Evolutionary conservation across 768 basidiomycete species (phyloP), one percentile per base, ranked within the genome.

Genomic region (Collybia mongolica): DNA sequence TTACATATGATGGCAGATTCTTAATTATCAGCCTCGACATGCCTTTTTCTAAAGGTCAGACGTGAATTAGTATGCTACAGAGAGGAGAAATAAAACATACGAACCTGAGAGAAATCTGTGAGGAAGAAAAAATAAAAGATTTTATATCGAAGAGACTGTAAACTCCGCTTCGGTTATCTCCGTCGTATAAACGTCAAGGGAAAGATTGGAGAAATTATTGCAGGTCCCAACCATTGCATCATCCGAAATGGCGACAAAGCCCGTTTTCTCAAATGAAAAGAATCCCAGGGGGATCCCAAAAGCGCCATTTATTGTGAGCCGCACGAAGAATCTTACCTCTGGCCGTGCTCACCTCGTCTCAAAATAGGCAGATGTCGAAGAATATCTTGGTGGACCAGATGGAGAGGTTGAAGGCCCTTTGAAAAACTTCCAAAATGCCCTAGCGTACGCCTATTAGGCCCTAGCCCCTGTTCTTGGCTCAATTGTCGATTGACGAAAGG

Each of bases 221-320:
- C 24, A 40, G 7, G 17, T 20, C 23, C 22, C 12, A 48, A 14
- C 38, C 39, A 18, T 5, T 19, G n/a, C 14, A 43, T 14, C 11
- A 15, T 28, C 19, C n/a, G 36, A 7, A 32, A 58, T 60, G 60
- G 26, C 58, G 8, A 38, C 59, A 11, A 53, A 54, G 46, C 29
- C 57, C 23, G 41, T 58, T 7, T 56, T 62, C 29, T 60, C 55
- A 0, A 41, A 24, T 19, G 61, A 62, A 67, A 84, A 83, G 61
- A 98, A 95, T 56, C 86, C 93, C 0, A 76, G 96, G 46, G 96
- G 96, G 4, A 98, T 98, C 45, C 96, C 96, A 19, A 87, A 88
- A 68, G 95, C 96, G 3, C 91, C 92, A 0, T 99, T 99, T 62
- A 87, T 98, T 46, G 95, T 96, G 55, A 57, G 86, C 77, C 24